Evolutionary conservation across 1,284 basidiomycete species (phyloP).

Genomic region (Phellopilus nigrolimitatus): DNA sequence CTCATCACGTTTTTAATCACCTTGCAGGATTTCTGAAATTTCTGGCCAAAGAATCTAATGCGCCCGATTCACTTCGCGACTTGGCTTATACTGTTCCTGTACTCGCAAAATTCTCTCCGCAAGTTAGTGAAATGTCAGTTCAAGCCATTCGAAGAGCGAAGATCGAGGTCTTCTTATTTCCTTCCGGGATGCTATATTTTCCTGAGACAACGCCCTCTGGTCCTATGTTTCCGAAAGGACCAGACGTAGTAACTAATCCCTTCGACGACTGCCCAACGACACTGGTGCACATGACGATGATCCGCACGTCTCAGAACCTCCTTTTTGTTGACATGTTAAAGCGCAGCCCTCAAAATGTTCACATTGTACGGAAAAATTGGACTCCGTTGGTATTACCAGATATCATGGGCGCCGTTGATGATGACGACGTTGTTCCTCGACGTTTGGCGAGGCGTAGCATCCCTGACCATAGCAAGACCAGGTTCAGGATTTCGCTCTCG

Average conservation of each 20-base stretch:
- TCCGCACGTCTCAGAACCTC: slow-evolving; percentile 70
- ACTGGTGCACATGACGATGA: slow-evolving; percentile 53
- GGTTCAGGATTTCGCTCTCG: slow-evolving; percentile 40
- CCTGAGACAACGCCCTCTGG: slow-evolving; percentile 44
- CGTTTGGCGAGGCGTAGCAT: not conserved
- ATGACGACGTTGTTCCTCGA: slow-evolving; percentile 21
- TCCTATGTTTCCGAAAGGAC: slow-evolving; percentile 53
- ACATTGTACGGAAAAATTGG: slow-evolving; percentile 66
- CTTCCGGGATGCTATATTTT: slow-evolving; percentile 67
- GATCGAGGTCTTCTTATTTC: slow-evolving; percentile 66
- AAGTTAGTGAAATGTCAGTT: slow-evolving; percentile 69
- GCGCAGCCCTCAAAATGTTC: slow-evolving; percentile 67
- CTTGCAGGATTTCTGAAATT: slow-evolving; percentile 67
- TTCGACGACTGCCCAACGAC: slow-evolving; percentile 44
- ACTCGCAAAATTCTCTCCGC: slow-evolving; percentile 51
- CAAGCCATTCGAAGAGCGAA: slow-evolving; percentile 73
- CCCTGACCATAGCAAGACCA: slow-evolving; percentile 9
- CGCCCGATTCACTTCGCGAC: slow-evolving; percentile 40
- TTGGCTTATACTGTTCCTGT: slow-evolving; percentile 55
- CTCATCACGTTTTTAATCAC: slow-evolving; percentile 66
- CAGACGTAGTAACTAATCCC: slow-evolving; percentile 36
- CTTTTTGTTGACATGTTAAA: slow-evolving; percentile 63
- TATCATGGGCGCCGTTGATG: slow-evolving; percentile 40
- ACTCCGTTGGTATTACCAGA: slow-evolving; percentile 56
- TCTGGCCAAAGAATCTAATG: slow-evolving; percentile 42